A percentile compares a stretch with the other conserved stretches of the same genome.
phyloP scores from a whole-genome alignment of 2,329 filamentous ascomycete species.

The Paecilomyces sp. region DNA sequence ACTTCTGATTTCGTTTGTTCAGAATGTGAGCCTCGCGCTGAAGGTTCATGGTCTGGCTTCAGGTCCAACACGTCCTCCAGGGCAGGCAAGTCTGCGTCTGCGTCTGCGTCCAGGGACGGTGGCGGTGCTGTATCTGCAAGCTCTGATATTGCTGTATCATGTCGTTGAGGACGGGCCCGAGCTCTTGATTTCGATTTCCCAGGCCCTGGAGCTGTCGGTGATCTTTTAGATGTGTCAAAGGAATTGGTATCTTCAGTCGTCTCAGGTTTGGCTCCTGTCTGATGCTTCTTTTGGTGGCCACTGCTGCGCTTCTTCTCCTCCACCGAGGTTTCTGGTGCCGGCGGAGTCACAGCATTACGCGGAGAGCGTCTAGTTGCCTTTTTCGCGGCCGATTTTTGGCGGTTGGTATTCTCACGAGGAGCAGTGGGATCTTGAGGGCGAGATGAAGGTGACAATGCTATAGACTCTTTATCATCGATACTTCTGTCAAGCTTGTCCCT shows the following conservation, averaged over 20 bases:
- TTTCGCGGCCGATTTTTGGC: background rate
- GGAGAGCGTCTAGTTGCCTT: background rate
- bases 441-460: slow-evolving; percentile 9
- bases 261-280: background rate
- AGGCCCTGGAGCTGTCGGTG: background rate
- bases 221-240: background rate
- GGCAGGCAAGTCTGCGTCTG: background rate
- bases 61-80: background rate
- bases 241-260: background rate
- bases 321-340: background rate
- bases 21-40: background rate
- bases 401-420: background rate
- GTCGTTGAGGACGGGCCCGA: background rate
- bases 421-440: background rate
- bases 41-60: background rate
- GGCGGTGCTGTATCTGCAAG: background rate
- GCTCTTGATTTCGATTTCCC: background rate
- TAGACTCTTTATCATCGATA: slow-evolving; percentile 3
- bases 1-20: background rate
- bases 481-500: background rate
- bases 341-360: background rate
- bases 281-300: background rate
- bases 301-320: background rate
- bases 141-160: background rate
- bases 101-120: background rate